Evolutionary conservation across 768 basidiomycete species (phyloP), one percentile per base, ranked within the genome.

Genomic region (Pholiota molesta): DNA sequence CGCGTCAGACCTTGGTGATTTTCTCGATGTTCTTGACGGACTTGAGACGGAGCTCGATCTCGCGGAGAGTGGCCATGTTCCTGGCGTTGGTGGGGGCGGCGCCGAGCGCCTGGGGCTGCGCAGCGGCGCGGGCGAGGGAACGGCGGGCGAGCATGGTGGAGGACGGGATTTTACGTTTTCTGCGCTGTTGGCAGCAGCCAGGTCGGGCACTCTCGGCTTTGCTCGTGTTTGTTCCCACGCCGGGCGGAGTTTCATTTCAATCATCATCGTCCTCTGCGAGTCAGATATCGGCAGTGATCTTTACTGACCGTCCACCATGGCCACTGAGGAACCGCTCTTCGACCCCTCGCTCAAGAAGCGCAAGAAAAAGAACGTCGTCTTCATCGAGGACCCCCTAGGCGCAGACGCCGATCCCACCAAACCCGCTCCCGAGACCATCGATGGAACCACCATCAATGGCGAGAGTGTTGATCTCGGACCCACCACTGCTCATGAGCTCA

Each of bases 11-110:
- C 84, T 97, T 97, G 63, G 97, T 98, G 82, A 99, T 98, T 92
- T 99, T 99, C 86, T 97, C 94, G 75, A 97, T 97, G 82, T 97
- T 97, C 77, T 86, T 84, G 72, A 98, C 97, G 52, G 95, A 97
- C 87, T 97, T 94, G 79, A 93, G 85, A 70, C 97, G 90, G 75
- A 94, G 78, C 83, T 99, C 97, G 73, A 99, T 92, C 81, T 99
- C 97, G 67, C 95, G 91, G 67, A 99, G 89, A 63, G 97, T 99
- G 44, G 97, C 97, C 95, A 95, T 94, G 78, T 91, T 94, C 71
- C 92, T 87, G 72, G 89, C 86, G 67, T 77, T 76, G 44, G 73
- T 69, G 67, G 86, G 82, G 59, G 80, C 78, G 62, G 79, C 79
- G 62, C 75, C 76, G 69, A 77, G 71, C 42, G 74, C 68, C 54